Base-by-base conservation (phyloP, 306 rosid species). In the Prunus dulcis region DNA sequence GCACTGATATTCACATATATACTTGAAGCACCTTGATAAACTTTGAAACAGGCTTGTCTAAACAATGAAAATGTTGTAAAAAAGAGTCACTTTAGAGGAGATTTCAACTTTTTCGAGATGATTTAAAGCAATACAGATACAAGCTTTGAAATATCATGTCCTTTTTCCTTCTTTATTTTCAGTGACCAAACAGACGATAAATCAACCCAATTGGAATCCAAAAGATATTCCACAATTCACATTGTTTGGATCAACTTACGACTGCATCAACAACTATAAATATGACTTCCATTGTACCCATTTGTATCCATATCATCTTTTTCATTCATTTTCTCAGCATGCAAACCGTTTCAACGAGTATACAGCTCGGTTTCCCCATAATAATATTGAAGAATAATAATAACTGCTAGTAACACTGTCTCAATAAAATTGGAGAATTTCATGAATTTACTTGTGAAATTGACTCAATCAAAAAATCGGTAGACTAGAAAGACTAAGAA, bases 401-500 rank as follows among this genome's bases (percentile, higher is more conserved):
- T 47, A n/a, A 69, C 55, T 52, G 14, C 30, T 14, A 53, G 20
- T 5, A 30, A 63, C 62, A 30, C 74, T 50, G 9, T 34, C 65
- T 43, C 9, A 23, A 23, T 9, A 25, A 41, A 73, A 25, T 60
- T 12, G 3, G 12, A 61, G 17, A 25, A 27, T 22, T 30, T 27
- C 56, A 60, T 61, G 12, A 58, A 73, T 6, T 11, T 3, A 11
- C n/a, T 43, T 27, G 20, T 13, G 9, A 12, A 73, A 60, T 27
- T 73, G 77, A 61, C 69, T 63, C 46, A 22, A 73, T 61, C 30
- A 61, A 20, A 23, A 58, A 60, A 61, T n/a, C 19, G 18, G 46
- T 73, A 63, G 77, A 73, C 69, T 9, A 43, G 50, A 73, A 43
- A 73, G 56, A 73, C 76, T 25, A 61, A 60, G 34, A 43, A 73